phyloP scores from a whole-genome alignment of 2,329 filamentous ascomycete genomes.

The Anthostomella pinea region DNA sequence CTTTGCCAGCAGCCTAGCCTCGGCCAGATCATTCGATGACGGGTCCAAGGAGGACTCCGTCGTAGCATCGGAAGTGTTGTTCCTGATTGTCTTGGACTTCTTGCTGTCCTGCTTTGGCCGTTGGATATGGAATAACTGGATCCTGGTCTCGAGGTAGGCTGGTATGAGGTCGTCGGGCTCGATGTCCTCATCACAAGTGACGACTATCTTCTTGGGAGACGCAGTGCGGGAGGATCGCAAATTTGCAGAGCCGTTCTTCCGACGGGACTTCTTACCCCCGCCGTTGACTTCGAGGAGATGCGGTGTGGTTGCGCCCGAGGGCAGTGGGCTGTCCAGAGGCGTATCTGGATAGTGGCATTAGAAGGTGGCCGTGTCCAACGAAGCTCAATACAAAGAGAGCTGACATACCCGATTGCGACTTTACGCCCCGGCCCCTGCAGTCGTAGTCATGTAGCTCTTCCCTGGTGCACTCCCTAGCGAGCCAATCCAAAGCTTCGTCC shows the following conservation, averaged over 20 bases:
- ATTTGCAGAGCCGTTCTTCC: conserved; percentile 35
- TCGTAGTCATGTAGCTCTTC: conserved; percentile 73
- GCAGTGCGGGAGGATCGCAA: conserved; percentile 26
- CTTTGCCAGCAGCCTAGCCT: conserved; percentile 68
- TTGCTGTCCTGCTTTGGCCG: conserved; percentile 48
- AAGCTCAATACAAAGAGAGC: not conserved
- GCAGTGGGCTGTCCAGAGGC: conserved; percentile 46
- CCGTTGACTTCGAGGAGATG: conserved; percentile 36
- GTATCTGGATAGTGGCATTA: conserved; percentile 37
- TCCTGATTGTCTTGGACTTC: conserved; percentile 33
- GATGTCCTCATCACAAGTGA: conserved; percentile 65
- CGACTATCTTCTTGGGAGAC: conserved; percentile 40
- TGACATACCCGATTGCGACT: conserved; percentile 32
- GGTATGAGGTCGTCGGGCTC: conserved; percentile 74
- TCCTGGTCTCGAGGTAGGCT: conserved; percentile 73
- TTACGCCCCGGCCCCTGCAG: conserved; percentile 39
- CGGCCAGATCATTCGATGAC: conserved; percentile 41
- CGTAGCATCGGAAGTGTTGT: conserved; percentile 5
- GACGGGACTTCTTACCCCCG: conserved; percentile 26
- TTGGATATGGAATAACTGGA: conserved; percentile 61
- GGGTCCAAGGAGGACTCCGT: conserved; percentile 1
- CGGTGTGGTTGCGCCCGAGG: conserved; percentile 51
- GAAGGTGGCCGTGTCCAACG: not conserved
- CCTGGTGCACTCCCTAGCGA: conserved; percentile 71
- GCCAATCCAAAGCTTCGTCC: conserved; percentile 85